A percentile compares a stretch with the other conserved stretches of the same genome.
These are phyloP conservation scores for Diaporthe capsici DNA, from an alignment of 2,329 filamentous ascomycete genomes.

Conservation along the genomic window DNA sequence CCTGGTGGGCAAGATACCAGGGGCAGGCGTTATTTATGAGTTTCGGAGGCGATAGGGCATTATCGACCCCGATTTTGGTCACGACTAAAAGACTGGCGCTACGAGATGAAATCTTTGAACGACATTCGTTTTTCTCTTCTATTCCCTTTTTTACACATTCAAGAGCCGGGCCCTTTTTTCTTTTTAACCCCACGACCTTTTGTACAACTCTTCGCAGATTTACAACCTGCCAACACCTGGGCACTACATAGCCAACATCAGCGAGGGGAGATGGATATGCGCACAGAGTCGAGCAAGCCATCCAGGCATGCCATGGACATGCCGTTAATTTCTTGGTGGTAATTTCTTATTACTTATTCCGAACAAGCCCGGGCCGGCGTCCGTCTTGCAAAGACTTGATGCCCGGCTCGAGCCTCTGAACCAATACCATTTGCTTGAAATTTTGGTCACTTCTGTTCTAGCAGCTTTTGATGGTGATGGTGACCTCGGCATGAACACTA, in stretches of 20 bases:
- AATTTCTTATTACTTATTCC: slow-evolving; percentile 38
- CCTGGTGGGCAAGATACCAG: background rate
- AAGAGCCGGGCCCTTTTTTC: slow-evolving; percentile 35
- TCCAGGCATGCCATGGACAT: slow-evolving; percentile 38
- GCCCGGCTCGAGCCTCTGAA: slow-evolving; percentile 6
- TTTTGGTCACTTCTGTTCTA: slow-evolving; percentile 4
- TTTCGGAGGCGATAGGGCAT: slow-evolving; percentile 20
- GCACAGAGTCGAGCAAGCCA: slow-evolving; percentile 24
- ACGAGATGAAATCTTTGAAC: slow-evolving; percentile 38
- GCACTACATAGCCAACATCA: slow-evolving; percentile 25
- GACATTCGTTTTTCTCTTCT: slow-evolving; percentile 39
- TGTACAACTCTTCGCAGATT: slow-evolving; percentile 23
- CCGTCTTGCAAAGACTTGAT: slow-evolving; percentile 4
- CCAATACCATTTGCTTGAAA: slow-evolving; percentile 37
- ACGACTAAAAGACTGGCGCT: slow-evolving; percentile 36
- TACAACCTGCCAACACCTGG: slow-evolving; percentile 20
- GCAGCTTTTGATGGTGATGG: background rate
- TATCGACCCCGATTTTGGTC: slow-evolving; percentile 27
- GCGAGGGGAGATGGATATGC: slow-evolving; percentile 31
- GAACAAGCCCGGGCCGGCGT: slow-evolving; percentile 15
- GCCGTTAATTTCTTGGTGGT: slow-evolving; percentile 41
- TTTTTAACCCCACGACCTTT: slow-evolving; percentile 24
- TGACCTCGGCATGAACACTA: background rate
- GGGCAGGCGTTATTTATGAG: slow-evolving; percentile 29
- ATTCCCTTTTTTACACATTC: slow-evolving; percentile 16